phyloP scores from a whole-genome alignment of 208 protist genomes.

The Herpetomonas samuelpessoai region DNA sequence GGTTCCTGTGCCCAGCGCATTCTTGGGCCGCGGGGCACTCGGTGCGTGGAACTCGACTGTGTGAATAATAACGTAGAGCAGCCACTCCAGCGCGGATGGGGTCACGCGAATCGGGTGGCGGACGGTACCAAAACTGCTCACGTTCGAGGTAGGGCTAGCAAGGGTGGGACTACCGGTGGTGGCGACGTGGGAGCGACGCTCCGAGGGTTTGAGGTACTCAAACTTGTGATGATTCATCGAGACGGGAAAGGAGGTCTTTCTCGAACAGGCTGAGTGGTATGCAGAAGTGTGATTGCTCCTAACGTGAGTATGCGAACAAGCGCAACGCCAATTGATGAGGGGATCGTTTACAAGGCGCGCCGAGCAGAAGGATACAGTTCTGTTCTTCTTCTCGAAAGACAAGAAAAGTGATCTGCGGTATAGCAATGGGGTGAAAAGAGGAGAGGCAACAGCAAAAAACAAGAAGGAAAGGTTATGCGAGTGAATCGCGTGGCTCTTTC shows the following conservation, averaged over 20 bases:
- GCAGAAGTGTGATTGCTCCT: not conserved
- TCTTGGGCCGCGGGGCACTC: constrained; percentile 20
- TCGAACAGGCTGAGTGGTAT: not conserved
- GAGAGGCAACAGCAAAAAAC: too few species aligned
- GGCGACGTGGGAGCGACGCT: not conserved
- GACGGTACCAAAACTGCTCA: not conserved
- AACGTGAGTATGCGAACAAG: too few species aligned
- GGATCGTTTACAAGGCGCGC: too few species aligned
- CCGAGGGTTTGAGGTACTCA: constrained; percentile 19
- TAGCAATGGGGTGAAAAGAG: too few species aligned
- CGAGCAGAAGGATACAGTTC: too few species aligned
- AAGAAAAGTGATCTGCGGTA: too few species aligned
- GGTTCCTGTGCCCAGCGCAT: not conserved
- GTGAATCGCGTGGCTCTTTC: too few species aligned
- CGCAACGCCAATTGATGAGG: too few species aligned
- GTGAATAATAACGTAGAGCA: constrained; percentile 69
- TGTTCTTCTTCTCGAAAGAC: too few species aligned
- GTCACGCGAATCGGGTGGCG: constrained; percentile 57
- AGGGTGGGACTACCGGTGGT: too few species aligned
- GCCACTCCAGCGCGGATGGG: constrained; percentile 46
- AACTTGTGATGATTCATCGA: constrained; percentile 44
- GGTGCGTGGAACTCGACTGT: constrained; percentile 74
- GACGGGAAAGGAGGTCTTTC: not conserved
- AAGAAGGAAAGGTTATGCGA: too few species aligned
- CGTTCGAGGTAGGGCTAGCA: constrained; percentile 31